Evolutionary conservation across 176 grass and related monocot species (phyloP).

Genomic region (Triticum aestivum): DNA sequence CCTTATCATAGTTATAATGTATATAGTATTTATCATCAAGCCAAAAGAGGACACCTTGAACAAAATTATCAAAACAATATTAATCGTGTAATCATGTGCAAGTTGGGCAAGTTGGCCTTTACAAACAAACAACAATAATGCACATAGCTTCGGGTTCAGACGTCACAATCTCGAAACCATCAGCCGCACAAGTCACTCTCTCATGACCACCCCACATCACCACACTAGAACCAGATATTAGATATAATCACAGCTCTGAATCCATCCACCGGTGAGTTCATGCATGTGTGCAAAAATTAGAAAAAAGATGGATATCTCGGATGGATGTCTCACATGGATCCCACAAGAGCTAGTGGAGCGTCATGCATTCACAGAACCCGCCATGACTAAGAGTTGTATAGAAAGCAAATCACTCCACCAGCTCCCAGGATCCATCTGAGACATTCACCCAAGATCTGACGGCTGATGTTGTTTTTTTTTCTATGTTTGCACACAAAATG

Average conservation of each 20-base stretch:
- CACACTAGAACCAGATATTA: not conserved
- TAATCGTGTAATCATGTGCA: not conserved
- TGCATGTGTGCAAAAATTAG: no score
- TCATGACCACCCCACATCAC: not conserved
- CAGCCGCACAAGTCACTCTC: not conserved
- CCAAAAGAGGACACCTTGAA: not conserved
- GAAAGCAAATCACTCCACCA: no score
- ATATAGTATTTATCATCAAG: not conserved
- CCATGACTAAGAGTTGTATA: no score
- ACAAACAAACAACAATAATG: not conserved
- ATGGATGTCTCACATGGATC: no score
- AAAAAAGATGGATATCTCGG: no score
- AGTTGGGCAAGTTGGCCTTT: conserved; percentile 33
- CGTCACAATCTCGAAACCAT: not conserved
- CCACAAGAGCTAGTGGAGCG: no score
- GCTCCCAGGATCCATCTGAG: no score
- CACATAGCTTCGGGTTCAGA: not conserved
- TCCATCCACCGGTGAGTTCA: not conserved
- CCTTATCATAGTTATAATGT: not conserved
- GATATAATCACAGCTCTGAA: not conserved
- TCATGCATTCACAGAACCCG: no score
- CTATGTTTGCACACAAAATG: no score
- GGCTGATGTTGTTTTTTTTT: no score
- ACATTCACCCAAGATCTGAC: no score
- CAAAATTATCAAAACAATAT: not conserved